These are phyloP conservation scores for Hippophae rhamnoides DNA, from an alignment of 306 rosid species.

Conservation along the genomic window DNA sequence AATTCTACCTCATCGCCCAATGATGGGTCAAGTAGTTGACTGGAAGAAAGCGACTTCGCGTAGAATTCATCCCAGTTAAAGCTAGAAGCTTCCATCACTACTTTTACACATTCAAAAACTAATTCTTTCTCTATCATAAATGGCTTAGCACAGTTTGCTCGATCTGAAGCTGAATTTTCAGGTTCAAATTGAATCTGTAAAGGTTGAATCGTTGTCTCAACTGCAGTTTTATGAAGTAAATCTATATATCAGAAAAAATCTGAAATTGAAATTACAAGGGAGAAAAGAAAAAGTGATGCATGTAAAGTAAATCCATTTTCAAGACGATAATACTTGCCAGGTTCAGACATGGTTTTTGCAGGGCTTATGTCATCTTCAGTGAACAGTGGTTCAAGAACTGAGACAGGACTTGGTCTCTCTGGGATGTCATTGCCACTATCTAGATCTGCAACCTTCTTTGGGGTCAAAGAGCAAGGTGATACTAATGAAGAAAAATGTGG, in stretches of 20 bases:
- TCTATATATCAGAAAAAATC: constrained; percentile 8
- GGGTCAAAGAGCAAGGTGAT: constrained; percentile 38
- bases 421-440: constrained; percentile 34
- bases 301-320: not conserved
- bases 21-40: constrained; percentile 58
- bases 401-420: constrained; percentile 83
- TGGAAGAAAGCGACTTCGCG: constrained; percentile 56
- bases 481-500: constrained; percentile 32
- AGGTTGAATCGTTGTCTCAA: constrained; percentile 35
- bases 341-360: constrained; percentile 21
- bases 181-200: constrained; percentile 55
- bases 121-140: constrained; percentile 40
- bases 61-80: constrained; percentile 51
- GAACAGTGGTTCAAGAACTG: constrained; percentile 67
- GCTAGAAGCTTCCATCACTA: constrained; percentile 55
- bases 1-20: constrained; percentile 44
- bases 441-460: constrained; percentile 32
- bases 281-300: not conserved
- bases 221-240: constrained; percentile 40
- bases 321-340: constrained; percentile 34
- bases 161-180: constrained; percentile 32
- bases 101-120: constrained; percentile 48
- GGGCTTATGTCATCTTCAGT: constrained; percentile 55
- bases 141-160: constrained; percentile 27
- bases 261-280: not conserved